These are phyloP conservation scores for Boletus eberwhitei DNA, from an alignment of 768 basidiomycete genomes.

Conservation along the genomic window DNA sequence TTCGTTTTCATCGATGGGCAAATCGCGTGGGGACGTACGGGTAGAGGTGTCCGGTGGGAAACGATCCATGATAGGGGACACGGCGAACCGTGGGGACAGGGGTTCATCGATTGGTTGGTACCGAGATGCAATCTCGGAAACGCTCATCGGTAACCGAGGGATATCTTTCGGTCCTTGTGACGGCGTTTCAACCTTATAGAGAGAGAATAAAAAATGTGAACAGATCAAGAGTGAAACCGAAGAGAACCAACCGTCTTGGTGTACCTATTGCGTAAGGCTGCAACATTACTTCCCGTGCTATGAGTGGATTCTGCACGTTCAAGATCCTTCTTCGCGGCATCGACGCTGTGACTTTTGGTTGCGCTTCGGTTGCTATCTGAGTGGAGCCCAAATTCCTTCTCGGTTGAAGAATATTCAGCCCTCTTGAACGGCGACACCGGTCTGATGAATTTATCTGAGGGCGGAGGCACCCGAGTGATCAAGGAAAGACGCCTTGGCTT, in stretches of 20 bases:
- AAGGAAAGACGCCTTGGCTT: conserved; percentile 22
- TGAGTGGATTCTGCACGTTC: conserved; percentile 53
- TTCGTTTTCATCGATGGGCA: conserved; percentile 21
- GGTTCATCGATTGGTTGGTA: conserved; percentile 50
- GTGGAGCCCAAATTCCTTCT: conserved; percentile 35
- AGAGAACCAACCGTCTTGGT: conserved; percentile 46
- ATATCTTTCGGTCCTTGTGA: conserved; percentile 60
- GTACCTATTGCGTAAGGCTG: conserved; percentile 66
- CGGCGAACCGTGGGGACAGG: conserved; percentile 40
- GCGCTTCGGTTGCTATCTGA: conserved; percentile 15
- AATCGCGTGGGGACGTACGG: conserved; percentile 17
- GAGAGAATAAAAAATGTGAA: conserved; percentile 2
- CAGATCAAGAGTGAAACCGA: neutral
- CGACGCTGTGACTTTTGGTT: conserved; percentile 30
- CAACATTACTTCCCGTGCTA: conserved; percentile 59
- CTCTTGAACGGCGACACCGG: conserved; percentile 22
- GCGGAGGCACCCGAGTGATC: conserved; percentile 15
- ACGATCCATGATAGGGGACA: conserved; percentile 34
- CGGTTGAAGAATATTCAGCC: conserved; percentile 13
- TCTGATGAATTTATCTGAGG: conserved; percentile 16
- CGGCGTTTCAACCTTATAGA: conserved; percentile 43
- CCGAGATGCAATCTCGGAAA: conserved; percentile 58
- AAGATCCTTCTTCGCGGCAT: conserved; percentile 33
- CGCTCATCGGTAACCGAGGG: conserved; percentile 61
- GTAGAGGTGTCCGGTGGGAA: conserved; percentile 26